These are phyloP conservation scores for Annulohypoxylon nitens DNA, from an alignment of 495 filamentous ascomycete genomes.

Conservation along the genomic window DNA sequence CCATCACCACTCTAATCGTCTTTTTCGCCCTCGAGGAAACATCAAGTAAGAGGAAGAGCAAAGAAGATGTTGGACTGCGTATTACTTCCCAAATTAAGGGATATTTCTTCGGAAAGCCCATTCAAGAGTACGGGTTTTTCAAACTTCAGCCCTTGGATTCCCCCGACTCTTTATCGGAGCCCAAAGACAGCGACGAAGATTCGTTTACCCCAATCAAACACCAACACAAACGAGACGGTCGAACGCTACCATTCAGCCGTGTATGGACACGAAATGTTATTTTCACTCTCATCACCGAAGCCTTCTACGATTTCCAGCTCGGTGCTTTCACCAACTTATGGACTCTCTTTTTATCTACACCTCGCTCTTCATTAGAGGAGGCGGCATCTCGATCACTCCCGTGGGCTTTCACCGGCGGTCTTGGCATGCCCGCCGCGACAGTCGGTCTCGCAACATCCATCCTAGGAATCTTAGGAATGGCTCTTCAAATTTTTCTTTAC, in stretches of 20 bases:
- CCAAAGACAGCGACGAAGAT: conserved; percentile 25
- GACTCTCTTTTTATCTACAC: conserved; percentile 85
- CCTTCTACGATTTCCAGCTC: conserved; percentile 80
- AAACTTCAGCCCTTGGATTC: conserved; percentile 41
- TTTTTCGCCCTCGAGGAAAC: conserved; percentile 74
- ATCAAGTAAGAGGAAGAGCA: conserved; percentile 54
- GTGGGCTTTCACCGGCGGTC: conserved; percentile 82
- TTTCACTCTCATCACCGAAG: conserved; percentile 74
- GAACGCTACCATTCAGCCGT: conserved; percentile 73
- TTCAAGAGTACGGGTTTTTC: conserved; percentile 35
- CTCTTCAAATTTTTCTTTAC: conserved; percentile 83
- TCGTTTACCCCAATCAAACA: conserved; percentile 3
- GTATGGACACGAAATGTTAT: conserved; percentile 85
- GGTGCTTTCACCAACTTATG: conserved; percentile 87
- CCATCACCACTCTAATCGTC: conserved; percentile 62
- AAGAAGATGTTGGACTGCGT: conserved; percentile 58
- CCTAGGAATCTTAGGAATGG: conserved; percentile 80
- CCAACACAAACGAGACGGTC: conserved; percentile 30
- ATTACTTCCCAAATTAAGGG: conserved; percentile 39
- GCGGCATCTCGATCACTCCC: conserved; percentile 58
- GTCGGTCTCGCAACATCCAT: conserved; percentile 85
- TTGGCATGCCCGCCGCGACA: conserved; percentile 78
- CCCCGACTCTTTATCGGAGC: conserved; percentile 27
- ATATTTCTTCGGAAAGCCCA: conserved; percentile 11
- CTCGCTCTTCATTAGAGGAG: conserved; percentile 69